These are phyloP conservation scores for Cyclotella cryptica DNA, from an alignment of 108 stramenopile species.

Conservation along the genomic window DNA sequence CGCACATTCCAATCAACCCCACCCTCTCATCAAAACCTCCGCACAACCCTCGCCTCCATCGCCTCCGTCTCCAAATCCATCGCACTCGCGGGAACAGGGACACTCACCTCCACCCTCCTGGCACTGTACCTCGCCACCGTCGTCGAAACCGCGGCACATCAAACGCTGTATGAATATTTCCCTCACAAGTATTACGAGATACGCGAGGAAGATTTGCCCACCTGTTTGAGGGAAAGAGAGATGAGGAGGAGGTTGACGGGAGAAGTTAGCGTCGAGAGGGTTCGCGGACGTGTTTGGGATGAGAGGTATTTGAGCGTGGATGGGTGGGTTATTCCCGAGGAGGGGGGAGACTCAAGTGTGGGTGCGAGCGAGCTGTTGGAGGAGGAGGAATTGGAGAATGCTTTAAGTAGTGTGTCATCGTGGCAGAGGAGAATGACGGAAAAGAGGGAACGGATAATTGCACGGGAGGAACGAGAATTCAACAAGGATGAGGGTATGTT, in stretches of 20 bases:
- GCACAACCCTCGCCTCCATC: conserved; percentile 8
- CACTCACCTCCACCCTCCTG: conserved; percentile 32
- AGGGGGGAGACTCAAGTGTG: background rate
- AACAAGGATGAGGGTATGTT: background rate
- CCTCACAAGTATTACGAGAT: conserved; percentile 31
- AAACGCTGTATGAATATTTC: conserved; percentile 39
- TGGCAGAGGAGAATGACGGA: conserved; percentile 26
- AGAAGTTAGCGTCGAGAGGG: background rate
- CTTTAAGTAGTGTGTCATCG: background rate
- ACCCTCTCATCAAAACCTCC: conserved; percentile 4
- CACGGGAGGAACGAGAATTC: conserved; percentile 29
- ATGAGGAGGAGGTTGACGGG: conserved; percentile 23
- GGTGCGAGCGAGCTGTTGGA: background rate
- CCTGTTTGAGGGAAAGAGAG: conserved; percentile 25
- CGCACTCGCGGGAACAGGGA: conserved; percentile 32
- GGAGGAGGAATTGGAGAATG: background rate
- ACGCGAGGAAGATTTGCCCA: conserved; percentile 26
- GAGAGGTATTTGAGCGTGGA: conserved; percentile 24
- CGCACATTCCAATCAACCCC: conserved; percentile 13
- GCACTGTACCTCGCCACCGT: conserved; percentile 43
- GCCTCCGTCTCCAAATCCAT: conserved; percentile 9
- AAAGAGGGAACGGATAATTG: conserved; percentile 26
- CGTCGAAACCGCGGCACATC: conserved; percentile 34
- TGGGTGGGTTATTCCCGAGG: conserved; percentile 15
- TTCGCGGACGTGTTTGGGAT: conserved; percentile 11